Percentiles rank a stretch among this genome's conserved stretches.
phyloP scores from a whole-genome alignment of 2,329 filamentous ascomycete species.

The Neopestalotiopsis rosae region DNA sequence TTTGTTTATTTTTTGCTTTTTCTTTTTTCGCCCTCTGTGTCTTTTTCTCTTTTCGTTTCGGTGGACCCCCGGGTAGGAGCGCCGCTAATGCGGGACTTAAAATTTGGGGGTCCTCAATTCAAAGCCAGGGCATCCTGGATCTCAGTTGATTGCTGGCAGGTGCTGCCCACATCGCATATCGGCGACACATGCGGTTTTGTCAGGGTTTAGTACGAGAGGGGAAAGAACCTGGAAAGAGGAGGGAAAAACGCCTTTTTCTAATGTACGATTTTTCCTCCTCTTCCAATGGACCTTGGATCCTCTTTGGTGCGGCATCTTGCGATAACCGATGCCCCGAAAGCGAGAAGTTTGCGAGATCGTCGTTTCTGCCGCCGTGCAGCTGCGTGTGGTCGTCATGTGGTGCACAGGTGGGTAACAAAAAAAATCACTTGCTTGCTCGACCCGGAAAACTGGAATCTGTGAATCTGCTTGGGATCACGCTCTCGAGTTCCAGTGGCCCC shows the following conservation, averaged over 20 bases:
- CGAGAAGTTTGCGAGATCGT: conserved; percentile 1
- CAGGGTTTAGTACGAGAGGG: not conserved
- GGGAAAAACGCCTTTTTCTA: not conserved
- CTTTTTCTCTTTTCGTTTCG: not conserved
- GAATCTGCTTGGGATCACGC: not conserved
- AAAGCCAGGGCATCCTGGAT: not conserved
- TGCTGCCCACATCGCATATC: not conserved
- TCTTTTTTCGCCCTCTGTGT: too few species aligned
- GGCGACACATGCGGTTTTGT: not conserved
- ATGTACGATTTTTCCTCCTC: not conserved
- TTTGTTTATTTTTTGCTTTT: not conserved
- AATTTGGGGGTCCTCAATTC: not conserved
- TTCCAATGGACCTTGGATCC: not conserved
- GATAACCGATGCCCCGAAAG: not conserved
- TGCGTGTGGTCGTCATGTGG: not conserved
- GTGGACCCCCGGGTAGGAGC: not conserved
- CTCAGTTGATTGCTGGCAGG: too few species aligned
- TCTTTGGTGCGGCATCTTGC: not conserved
- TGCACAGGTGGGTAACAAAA: not conserved
- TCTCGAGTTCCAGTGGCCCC: not conserved
- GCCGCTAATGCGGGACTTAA: conserved; percentile 1
- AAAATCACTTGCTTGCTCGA: not conserved
- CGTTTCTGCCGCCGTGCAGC: not conserved
- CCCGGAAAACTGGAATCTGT: not conserved
- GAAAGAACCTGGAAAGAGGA: not conserved